These are phyloP conservation scores for Pichia kudriavzevii DNA, from an alignment of 1,139 yeast genomes.

Conservation along the genomic window DNA sequence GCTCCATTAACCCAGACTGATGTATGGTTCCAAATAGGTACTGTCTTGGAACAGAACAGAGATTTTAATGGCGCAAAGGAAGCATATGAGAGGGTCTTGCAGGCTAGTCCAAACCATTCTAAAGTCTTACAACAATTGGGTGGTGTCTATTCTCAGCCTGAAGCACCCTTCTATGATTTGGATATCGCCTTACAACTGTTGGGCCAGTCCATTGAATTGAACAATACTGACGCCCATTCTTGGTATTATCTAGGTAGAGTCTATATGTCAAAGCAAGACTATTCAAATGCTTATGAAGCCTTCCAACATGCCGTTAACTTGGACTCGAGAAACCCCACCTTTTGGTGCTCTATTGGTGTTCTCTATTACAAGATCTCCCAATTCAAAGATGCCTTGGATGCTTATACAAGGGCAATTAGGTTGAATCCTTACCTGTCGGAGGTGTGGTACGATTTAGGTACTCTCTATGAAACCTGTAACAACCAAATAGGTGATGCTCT, in stretches of 20 bases:
- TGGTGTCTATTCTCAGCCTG: slow-evolving; percentile 86
- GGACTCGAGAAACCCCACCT: slow-evolving; percentile 93
- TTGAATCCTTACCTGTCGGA: slow-evolving; percentile 92
- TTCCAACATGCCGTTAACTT: slow-evolving; percentile 98
- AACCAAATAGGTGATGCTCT: slow-evolving; percentile 91
- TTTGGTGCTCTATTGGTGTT: slow-evolving; percentile 98
- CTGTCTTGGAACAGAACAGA: slow-evolving; percentile 88
- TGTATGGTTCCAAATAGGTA: slow-evolving; percentile 97
- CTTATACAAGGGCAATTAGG: slow-evolving; percentile 92
- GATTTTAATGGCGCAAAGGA: slow-evolving; percentile 89
- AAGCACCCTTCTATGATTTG: slow-evolving; percentile 65
- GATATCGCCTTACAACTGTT: slow-evolving; percentile 76
- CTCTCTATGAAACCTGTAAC: slow-evolving; percentile 92
- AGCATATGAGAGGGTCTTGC: slow-evolving; percentile 87
- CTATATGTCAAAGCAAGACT: slow-evolving; percentile 92
- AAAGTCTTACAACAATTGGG: slow-evolving; percentile 95
- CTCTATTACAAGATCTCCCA: slow-evolving; percentile 92
- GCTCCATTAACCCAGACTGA: slow-evolving; percentile 94
- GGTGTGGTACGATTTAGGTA: slow-evolving; percentile 98
- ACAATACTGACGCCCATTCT: slow-evolving; percentile 85
- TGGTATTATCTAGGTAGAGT: slow-evolving; percentile 97
- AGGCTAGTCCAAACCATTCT: slow-evolving; percentile 88
- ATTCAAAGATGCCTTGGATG: slow-evolving; percentile 94
- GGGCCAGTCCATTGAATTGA: slow-evolving; percentile 81
- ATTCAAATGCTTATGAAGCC: slow-evolving; percentile 94